A percentile compares a stretch with the other conserved stretches of the same genome.
These are phyloP conservation scores for Torulaspora indica DNA, from an alignment of 805 yeast genomes.

Conservation along the genomic window DNA sequence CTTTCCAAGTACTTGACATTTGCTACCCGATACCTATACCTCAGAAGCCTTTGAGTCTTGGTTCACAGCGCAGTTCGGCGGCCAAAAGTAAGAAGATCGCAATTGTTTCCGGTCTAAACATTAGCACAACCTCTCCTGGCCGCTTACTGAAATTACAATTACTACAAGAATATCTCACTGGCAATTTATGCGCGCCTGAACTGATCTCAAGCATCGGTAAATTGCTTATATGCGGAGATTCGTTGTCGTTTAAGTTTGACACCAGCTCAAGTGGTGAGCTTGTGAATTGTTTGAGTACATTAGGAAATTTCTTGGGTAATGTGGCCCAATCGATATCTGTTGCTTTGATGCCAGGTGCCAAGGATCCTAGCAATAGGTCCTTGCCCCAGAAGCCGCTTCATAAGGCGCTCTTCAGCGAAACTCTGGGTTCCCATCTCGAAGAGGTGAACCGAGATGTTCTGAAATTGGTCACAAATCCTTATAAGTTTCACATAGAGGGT, in stretches of 20 bases:
- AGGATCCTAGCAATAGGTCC: constrained; percentile 79
- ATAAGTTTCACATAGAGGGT: constrained; percentile 58
- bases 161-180: constrained; percentile 64
- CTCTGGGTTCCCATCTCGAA: constrained; percentile 40
- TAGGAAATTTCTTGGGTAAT: constrained; percentile 58
- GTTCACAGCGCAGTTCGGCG: constrained; percentile 14
- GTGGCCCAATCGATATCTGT: constrained; percentile 60
- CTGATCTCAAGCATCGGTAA: constrained; percentile 39
- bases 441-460: constrained; percentile 37
- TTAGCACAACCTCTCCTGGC: constrained; percentile 44
- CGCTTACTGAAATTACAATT: constrained; percentile 46
- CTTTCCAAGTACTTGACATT: constrained; percentile 78
- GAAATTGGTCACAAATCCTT: constrained; percentile 63
- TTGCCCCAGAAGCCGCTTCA: constrained; percentile 93
- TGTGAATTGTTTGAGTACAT: constrained; percentile 49
- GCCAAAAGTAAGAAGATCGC: constrained; percentile 49
- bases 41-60: constrained; percentile 39
- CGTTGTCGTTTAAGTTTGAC: constrained; percentile 39
- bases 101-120: constrained; percentile 68
- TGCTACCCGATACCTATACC: constrained; percentile 63
- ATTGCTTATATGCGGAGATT: constrained; percentile 70
- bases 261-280: constrained; percentile 48
- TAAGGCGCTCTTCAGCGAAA: constrained; percentile 55
- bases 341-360: constrained; percentile 75
- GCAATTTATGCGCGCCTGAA: constrained; percentile 50